Base-by-base conservation (phyloP, 495 filamentous ascomycete species). In the Platismatia glauca region DNA sequence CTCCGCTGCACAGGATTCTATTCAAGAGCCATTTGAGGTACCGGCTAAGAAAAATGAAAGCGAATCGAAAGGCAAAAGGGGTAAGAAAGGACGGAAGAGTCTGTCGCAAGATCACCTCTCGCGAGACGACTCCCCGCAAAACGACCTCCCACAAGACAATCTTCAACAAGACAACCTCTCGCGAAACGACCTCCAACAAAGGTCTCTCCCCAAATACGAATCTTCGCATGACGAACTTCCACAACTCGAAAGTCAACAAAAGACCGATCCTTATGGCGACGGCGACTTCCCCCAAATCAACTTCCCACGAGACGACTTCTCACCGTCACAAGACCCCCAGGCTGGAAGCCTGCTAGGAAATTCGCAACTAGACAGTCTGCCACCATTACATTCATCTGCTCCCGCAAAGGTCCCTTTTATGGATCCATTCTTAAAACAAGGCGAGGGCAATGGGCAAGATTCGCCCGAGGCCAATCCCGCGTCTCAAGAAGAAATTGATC, bases 1-100 rank as follows among this genome's bases (percentile, higher is more conserved):
- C 53, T 20, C 44, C 41, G 57, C 37, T 6, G 56, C 57, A 15
- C 46, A 52, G 18, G 24, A 37, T 41, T 27, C 31, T 5, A 27
- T 55, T 13, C 8, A 33, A 15, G 31, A 56, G 15, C 31, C 59
- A 53, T 43, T 41, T 22, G n/a, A 63, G 33, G 43, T 44, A 46
- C 48, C 52, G 7, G 13, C 31, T 7, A 55, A 57, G 29, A 37
- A 33, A n/a, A 18, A 52, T 29, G 39, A 24, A 27, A 55, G 15
- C 20, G 27, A 56, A 57, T 35, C 57, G 44, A 64, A 64, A 43
- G 46, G 62, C 43, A 66, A 68, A 53, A 62, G 64, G 41, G 59
- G 16, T 38, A 61, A 68, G 43, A 62, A 60, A 58, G 57, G 48
- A 9, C 63, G 64, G 37, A 58, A 57, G 16, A 24, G 31, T 9